Evolutionary conservation across 345 rosid species (phyloP).

Genomic region (Hypericum perforatum): DNA sequence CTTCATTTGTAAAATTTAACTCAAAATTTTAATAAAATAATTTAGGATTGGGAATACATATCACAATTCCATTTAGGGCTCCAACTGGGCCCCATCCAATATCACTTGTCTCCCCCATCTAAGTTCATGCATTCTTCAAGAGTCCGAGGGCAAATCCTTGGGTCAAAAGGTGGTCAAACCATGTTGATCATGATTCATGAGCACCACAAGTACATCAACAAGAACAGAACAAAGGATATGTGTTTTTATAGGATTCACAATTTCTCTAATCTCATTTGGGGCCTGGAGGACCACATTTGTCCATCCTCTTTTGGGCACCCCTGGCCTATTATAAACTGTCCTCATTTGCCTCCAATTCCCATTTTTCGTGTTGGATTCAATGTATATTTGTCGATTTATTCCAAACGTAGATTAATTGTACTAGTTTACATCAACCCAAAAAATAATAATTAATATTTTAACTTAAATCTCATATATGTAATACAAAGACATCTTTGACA

Average conservation of each 20-base stretch:
- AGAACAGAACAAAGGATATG: background rate
- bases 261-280: conserved; percentile 15
- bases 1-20: no score
- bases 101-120: conserved; percentile 8
- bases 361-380: conserved; percentile 31
- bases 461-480: no score
- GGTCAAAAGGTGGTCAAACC: conserved; percentile 42
- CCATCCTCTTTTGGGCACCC: conserved; percentile 35
- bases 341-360: conserved; percentile 17
- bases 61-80: conserved; percentile 20
- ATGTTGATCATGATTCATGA: background rate
- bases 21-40: no score
- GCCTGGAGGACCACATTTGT: conserved; percentile 40
- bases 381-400: conserved; percentile 28
- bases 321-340: conserved; percentile 61
- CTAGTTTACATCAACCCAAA: no score
- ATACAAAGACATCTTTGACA: no score
- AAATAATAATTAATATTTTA: no score
- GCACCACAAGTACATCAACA: no score
- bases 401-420: background rate
- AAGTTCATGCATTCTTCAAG: conserved; percentile 41
- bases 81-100: conserved; percentile 19
- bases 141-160: conserved; percentile 11
- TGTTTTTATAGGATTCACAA: conserved; percentile 14
- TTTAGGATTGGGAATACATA: conserved; percentile 9